A percentile compares a stretch with the other conserved stretches of the same genome.
Conservation (phyloP, 257 asterid species). For the Thymus mandschuricus region DNA sequence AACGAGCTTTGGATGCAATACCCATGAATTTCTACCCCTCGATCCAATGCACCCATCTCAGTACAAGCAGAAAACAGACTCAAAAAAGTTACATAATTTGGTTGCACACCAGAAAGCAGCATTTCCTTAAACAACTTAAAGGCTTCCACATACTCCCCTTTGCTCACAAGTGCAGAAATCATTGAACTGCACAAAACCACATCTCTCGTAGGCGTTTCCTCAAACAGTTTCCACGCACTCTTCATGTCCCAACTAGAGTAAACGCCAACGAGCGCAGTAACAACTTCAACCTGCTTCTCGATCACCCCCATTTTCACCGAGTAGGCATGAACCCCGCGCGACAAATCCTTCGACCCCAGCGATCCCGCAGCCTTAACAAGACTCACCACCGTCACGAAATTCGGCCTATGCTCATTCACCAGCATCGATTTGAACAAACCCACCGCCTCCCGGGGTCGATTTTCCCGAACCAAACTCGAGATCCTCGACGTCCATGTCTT, state of each 20-base stretch:
- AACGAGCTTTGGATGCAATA: slow-evolving; percentile 51
- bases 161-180: slow-evolving; percentile 64
- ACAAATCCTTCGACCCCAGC: slow-evolving; percentile 40
- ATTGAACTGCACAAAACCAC: slow-evolving; percentile 71
- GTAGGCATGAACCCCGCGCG: slow-evolving; percentile 56
- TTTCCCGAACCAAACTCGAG: slow-evolving; percentile 56
- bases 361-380: slow-evolving; percentile 49
- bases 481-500: slow-evolving; percentile 60
- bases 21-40: slow-evolving; percentile 77
- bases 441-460: slow-evolving; percentile 61
- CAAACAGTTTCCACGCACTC: slow-evolving; percentile 49
- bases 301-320: slow-evolving; percentile 55
- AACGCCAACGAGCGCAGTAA: slow-evolving; percentile 69
- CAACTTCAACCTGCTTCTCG: slow-evolving; percentile 52
- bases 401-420: slow-evolving; percentile 46
- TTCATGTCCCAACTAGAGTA: slow-evolving; percentile 64
- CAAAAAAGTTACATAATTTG: slow-evolving; percentile 62
- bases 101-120: slow-evolving; percentile 49
- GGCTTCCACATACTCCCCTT: slow-evolving; percentile 52
- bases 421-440: slow-evolving; percentile 69
- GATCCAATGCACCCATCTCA: slow-evolving; percentile 45
- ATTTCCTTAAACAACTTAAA: slow-evolving; percentile 55
- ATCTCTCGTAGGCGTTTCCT: slow-evolving; percentile 46
- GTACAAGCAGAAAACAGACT: slow-evolving; percentile 73
- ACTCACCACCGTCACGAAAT: slow-evolving; percentile 61